Evolutionary conservation across 2,329 filamentous ascomycete genomes (phyloP).

Genomic region (Talaromyces sp.): DNA sequence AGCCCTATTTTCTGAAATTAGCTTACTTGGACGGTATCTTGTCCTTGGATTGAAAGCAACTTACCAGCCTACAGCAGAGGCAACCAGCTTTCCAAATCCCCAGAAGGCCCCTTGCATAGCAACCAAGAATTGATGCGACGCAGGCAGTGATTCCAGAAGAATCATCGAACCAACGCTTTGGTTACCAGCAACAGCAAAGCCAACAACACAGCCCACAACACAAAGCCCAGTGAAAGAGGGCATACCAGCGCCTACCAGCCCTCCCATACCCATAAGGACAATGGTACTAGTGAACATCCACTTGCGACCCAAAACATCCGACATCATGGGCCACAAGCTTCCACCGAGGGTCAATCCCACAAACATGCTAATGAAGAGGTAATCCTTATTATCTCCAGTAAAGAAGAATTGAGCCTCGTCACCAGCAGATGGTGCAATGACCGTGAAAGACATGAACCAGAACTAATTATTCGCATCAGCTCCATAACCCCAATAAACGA

Average conservation of each 20-base stretch:
- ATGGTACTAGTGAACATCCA: constrained; percentile 25
- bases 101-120: constrained; percentile 20
- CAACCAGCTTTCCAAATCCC: constrained; percentile 21
- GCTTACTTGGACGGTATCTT: too few species aligned
- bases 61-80: constrained; percentile 23
- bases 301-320: constrained; percentile 21
- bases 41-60: background rate
- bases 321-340: constrained; percentile 22
- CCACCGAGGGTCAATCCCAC: constrained; percentile 19
- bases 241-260: constrained; percentile 25
- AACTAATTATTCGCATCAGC: too few species aligned
- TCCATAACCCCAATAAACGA: too few species aligned
- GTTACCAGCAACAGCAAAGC: constrained; percentile 22
- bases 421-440: constrained; percentile 21
- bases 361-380: constrained; percentile 18
- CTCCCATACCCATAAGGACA: constrained; percentile 22
- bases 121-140: constrained; percentile 24
- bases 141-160: constrained; percentile 21
- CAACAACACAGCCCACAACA: constrained; percentile 22
- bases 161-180: constrained; percentile 18
- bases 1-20: constrained; percentile 9
- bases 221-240: constrained; percentile 29
- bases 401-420: constrained; percentile 26
- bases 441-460: constrained; percentile 22
- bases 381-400: constrained; percentile 15